A percentile compares a stretch with the other conserved stretches of the same genome.
Evolutionary conservation across 169 alveolate species (phyloP).

Genomic region (Neospora caninum): DNA sequence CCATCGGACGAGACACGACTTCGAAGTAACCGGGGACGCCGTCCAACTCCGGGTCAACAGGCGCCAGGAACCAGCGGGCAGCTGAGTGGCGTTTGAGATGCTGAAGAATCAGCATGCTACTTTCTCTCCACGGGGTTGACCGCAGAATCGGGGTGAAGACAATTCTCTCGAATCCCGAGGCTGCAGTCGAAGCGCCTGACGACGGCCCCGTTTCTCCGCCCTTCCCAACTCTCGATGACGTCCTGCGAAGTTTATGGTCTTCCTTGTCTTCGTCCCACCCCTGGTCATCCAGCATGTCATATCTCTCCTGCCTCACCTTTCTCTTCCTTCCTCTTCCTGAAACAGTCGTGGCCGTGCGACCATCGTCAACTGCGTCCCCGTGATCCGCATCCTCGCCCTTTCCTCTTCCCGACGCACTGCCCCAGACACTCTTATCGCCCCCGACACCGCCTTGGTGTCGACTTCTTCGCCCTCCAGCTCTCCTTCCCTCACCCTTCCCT

Average conservation of each 20-base stretch:
- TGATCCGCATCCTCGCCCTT: background rate
- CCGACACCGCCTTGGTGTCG: background rate
- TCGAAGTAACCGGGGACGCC: slow-evolving; percentile 87
- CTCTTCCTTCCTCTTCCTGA: background rate
- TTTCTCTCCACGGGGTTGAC: slow-evolving; percentile 68
- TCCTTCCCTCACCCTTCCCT: background rate
- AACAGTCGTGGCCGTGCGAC: background rate
- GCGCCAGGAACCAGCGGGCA: slow-evolving; percentile 87
- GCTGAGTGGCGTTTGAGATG: slow-evolving; percentile 73
- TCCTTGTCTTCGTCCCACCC: background rate
- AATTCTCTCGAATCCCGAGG: background rate
- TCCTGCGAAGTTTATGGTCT: background rate
- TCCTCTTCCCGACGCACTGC: background rate
- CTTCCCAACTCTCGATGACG: background rate
- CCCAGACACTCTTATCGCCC: background rate
- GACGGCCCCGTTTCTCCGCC: background rate
- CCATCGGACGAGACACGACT: slow-evolving; percentile 80
- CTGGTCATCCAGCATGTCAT: background rate
- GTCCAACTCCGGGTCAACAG: slow-evolving; percentile 91
- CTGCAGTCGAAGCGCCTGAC: background rate
- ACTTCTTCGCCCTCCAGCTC: slow-evolving; percentile 16
- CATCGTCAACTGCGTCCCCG: background rate
- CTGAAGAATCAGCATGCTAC: slow-evolving; percentile 74
- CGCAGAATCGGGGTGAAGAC: background rate
- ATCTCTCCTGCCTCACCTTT: background rate